phyloP scores from a whole-genome alignment of 805 yeast genomes.

The Phaffomyces antillensis region DNA sequence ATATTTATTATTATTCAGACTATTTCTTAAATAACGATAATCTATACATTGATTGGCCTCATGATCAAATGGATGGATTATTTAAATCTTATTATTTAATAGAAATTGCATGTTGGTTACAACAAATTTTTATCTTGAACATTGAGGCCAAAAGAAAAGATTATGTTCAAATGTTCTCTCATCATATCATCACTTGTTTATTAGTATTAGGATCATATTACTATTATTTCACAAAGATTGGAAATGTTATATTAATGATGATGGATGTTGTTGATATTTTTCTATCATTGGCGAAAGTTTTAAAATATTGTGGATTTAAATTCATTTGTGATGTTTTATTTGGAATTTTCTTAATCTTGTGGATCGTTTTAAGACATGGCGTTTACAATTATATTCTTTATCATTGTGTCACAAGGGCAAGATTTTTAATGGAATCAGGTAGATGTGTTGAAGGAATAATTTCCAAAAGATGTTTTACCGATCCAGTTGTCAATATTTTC shows the following conservation, averaged over 20 bases:
- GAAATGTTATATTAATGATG: conserved; percentile 66
- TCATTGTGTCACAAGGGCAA: conserved; percentile 46
- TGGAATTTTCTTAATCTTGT: conserved; percentile 53
- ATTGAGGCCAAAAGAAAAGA: conserved; percentile 79
- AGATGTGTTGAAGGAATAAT: conserved; percentile 30
- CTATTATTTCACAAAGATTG: conserved; percentile 66
- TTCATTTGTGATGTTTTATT: conserved; percentile 63
- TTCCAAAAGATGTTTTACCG: conserved; percentile 43
- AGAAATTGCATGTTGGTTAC: conserved; percentile 73
- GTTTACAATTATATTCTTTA: conserved; percentile 60
- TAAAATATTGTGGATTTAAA: conserved; percentile 62
- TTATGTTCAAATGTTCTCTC: conserved; percentile 78
- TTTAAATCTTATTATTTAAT: conserved; percentile 67
- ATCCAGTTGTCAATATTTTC: conserved; percentile 37
- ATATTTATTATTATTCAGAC: conserved; percentile 48
- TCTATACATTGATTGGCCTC: conserved; percentile 70
- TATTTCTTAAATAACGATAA: conserved; percentile 53
- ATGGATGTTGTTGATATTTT: conserved; percentile 83
- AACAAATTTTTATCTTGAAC: conserved; percentile 70
- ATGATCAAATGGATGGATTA: conserved; percentile 41
- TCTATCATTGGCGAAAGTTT: conserved; percentile 65
- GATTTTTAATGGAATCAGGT: conserved; percentile 37
- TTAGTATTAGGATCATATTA: conserved; percentile 67
- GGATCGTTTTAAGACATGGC: conserved; percentile 72
- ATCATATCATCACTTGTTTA: conserved; percentile 73